Conservation (phyloP, 371 early-diverging fungal species). For the Mortierella sp. region DNA sequence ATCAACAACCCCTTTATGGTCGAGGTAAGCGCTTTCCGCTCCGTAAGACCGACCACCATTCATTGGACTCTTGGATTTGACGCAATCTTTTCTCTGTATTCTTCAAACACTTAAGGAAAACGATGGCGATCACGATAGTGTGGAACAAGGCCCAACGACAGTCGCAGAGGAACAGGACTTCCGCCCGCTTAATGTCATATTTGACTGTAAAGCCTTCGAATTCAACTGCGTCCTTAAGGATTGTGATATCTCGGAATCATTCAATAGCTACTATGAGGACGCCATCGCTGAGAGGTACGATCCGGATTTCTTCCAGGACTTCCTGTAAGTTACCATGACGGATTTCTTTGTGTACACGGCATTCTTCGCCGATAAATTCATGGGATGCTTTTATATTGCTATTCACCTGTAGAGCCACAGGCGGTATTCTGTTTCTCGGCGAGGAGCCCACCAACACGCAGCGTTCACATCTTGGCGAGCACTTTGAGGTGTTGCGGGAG, state of each 20-base stretch:
- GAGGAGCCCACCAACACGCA: constrained; percentile 13
- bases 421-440: constrained; percentile 11
- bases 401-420: constrained; percentile 14
- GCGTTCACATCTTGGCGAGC: constrained; percentile 5
- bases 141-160: constrained; percentile 11
- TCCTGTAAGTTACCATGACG: constrained; percentile 13
- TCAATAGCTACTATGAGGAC: constrained; percentile 15
- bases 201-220: constrained; percentile 11
- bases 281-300: constrained; percentile 11
- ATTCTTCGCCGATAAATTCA: constrained; percentile 11
- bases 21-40: constrained; percentile 9
- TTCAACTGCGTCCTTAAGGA: constrained; percentile 7
- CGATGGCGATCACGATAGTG: constrained; percentile 5
- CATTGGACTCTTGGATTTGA: constrained; percentile 6
- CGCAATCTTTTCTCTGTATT: constrained; percentile 3
- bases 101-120: background rate
- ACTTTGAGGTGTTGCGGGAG: constrained; percentile 11
- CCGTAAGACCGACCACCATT: constrained; percentile 2
- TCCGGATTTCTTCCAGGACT: constrained; percentile 4
- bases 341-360: constrained; percentile 5
- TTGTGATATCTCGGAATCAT: constrained; percentile 7
- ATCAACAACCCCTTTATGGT: background rate
- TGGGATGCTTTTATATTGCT: constrained; percentile 3
- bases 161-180: constrained; percentile 9
- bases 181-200: constrained; percentile 13